Evolutionary conservation across 495 filamentous ascomycete genomes (phyloP).

Genomic region (Penicillium goetzii): DNA sequence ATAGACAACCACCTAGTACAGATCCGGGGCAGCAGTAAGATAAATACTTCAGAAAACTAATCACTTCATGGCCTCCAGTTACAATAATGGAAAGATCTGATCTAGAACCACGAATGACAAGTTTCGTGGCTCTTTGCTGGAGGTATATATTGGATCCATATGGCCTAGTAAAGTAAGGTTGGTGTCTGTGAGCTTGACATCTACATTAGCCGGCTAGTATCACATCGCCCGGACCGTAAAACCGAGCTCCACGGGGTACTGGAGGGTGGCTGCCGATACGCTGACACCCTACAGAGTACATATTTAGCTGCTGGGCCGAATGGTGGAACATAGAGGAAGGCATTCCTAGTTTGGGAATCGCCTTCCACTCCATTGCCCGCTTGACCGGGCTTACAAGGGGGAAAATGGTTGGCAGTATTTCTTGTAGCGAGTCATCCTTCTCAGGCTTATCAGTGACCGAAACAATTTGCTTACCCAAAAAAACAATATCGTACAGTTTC

Average conservation of each 20-base stretch:
- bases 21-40: no score
- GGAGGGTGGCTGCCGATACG: background rate
- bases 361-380: background rate
- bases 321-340: background rate
- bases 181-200: background rate
- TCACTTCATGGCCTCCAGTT: no score
- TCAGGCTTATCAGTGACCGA: background rate
- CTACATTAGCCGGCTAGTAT: background rate
- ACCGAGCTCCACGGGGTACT: background rate
- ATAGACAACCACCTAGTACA: background rate
- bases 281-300: background rate
- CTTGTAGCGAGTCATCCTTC: background rate
- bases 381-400: background rate
- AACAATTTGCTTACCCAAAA: background rate
- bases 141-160: background rate
- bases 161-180: no score
- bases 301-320: background rate
- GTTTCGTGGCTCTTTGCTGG: no score
- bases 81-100: no score
- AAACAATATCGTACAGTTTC: no score
- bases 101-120: no score
- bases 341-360: background rate
- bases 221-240: background rate
- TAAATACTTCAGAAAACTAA: no score
- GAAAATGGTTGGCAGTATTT: background rate